Evolutionary conservation across 2,329 filamentous ascomycete genomes (phyloP), one percentile per base, ranked within the genome.

Genomic region (Metarhizium sp.): DNA sequence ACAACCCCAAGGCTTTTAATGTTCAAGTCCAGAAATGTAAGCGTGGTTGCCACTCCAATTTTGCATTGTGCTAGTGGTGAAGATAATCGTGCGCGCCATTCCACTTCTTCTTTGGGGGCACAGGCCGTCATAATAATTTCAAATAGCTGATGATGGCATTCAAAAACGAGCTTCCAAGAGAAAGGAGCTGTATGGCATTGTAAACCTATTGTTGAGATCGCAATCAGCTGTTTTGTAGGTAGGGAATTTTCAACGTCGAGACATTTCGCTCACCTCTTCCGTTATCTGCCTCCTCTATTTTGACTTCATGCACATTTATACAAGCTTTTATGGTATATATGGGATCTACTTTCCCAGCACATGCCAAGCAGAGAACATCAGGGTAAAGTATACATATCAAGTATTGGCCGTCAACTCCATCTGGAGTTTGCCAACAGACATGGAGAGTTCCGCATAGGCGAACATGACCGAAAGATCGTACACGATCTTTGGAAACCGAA

Each of bases 161-260:
- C 86, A 64, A 97, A 96, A 2, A 90, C 78, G 11, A 96, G 65
- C 67, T 97, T 99, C 92, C 92, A 97, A 1, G 91, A 94, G 68
- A 89, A 89, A 0, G 88, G 85, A 1, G 89, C 88, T 3, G 88
- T 89, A 59, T 94, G 86, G 64, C 91, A 96, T 75, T 92, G 90
- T 7, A 97, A 68, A 0, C 90, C 91, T 95, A 29, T 43, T 20
- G 5, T 36, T 16, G 16, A 29, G 45, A 29, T 20, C 4, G 10
- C 5, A 13, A 16, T 48, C 45, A 48, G 45, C 25, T n/a, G 11
- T 4, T n/a, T 34, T 48, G 45, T 48, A 13, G 20, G 11, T 13
- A 6, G 11, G 11, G 6, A 30, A 4, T 8, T 6, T 14, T 30
- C 3, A 30, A 11, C 11, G 16, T 30, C 11, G 25, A 48, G 4